A percentile compares a stretch with the other conserved stretches of the same genome.
These are phyloP conservation scores for Candida loeiensis DNA, from an alignment of 805 yeast species.

Conservation along the genomic window DNA sequence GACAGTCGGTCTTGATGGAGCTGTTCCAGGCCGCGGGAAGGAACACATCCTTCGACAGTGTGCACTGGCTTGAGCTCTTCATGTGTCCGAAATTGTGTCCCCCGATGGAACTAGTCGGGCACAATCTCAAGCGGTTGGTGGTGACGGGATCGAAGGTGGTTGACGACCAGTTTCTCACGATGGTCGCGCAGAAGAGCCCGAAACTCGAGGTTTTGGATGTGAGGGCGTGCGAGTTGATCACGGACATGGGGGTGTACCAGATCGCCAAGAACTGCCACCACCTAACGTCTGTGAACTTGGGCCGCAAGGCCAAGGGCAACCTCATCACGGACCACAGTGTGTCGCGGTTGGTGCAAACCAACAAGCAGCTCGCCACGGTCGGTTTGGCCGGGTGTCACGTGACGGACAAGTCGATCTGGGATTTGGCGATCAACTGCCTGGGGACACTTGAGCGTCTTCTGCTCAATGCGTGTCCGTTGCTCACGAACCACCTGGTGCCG, in stretches of 20 bases:
- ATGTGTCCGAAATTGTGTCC: constrained; percentile 77
- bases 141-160: constrained; percentile 70
- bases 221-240: constrained; percentile 76
- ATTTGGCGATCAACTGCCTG: constrained; percentile 55
- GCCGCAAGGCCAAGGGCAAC: constrained; percentile 68
- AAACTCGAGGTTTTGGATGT: constrained; percentile 63
- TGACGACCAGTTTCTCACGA: constrained; percentile 54
- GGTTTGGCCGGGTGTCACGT: constrained; percentile 89
- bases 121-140: constrained; percentile 40
- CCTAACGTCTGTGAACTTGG: constrained; percentile 65
- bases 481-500: constrained; percentile 61
- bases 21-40: constrained; percentile 17
- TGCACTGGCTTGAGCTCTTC: constrained; percentile 74
- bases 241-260: constrained; percentile 72
- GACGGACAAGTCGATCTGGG: constrained; percentile 78
- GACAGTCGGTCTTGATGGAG: constrained; percentile 50
- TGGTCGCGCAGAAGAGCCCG: constrained; percentile 54
- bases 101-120: constrained; percentile 25
- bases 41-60: constrained; percentile 39
- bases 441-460: constrained; percentile 59
- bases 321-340: constrained; percentile 69
- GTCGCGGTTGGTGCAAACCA: constrained; percentile 51
- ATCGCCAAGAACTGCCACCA: constrained; percentile 58
- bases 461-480: constrained; percentile 62
- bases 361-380: constrained; percentile 55